phyloP scores from a whole-genome alignment of 306 rosid genomes.

The Sindora glabra region DNA sequence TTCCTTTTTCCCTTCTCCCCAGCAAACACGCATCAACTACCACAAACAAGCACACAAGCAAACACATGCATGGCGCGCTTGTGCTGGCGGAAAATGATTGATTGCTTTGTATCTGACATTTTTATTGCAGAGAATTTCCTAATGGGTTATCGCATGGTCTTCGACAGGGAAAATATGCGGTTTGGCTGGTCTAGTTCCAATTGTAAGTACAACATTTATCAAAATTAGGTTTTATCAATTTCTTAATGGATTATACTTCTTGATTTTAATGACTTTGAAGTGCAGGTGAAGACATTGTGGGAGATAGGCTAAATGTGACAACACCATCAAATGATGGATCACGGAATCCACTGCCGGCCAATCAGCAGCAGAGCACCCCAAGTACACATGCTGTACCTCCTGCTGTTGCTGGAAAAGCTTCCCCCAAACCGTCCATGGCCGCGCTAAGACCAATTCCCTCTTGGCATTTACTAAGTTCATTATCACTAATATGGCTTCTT shows the following conservation, averaged over 20 bases:
- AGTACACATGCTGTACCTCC: conserved; percentile 30
- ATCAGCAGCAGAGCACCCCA: conserved; percentile 38
- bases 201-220: conserved; percentile 31
- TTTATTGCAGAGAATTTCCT: conserved; percentile 52
- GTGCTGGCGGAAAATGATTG: neutral
- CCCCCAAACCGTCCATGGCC: conserved; percentile 28
- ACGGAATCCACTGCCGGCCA: conserved; percentile 35
- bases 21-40: neutral
- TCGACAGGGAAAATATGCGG: conserved; percentile 48
- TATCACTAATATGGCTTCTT: conserved; percentile 4
- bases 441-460: neutral
- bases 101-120: conserved; percentile 9
- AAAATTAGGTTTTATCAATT: neutral
- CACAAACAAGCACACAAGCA: neutral
- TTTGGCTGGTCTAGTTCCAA: conserved; percentile 61
- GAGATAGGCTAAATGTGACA: conserved; percentile 15
- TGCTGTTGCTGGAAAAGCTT: conserved; percentile 25
- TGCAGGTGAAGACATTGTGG: conserved; percentile 44
- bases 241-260: neutral
- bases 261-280: conserved; percentile 4
- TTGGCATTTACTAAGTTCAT: conserved; percentile 10
- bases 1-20: neutral
- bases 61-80: neutral
- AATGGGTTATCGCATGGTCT: conserved; percentile 43
- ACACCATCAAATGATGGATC: conserved; percentile 34